Percentiles rank a stretch among this genome's conserved stretches.
Evolutionary conservation across 1,284 basidiomycete species (phyloP).

Genomic region (Rhizoctonia solani): DNA sequence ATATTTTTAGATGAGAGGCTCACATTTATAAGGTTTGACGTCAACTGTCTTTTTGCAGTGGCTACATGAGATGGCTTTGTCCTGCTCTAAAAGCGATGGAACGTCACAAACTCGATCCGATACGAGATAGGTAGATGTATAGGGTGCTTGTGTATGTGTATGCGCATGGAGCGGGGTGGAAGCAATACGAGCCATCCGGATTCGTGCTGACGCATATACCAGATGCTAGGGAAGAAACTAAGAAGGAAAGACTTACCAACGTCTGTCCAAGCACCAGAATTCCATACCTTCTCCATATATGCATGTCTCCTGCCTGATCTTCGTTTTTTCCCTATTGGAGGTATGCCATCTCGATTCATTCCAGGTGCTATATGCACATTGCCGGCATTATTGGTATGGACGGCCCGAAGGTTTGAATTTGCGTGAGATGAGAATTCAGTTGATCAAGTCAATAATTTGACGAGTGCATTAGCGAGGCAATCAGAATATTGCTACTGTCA

Average conservation of each 20-base stretch:
- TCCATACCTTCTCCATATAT: slow-evolving; percentile 84
- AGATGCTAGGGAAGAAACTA: background rate
- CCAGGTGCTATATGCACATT: background rate
- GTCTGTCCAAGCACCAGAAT: slow-evolving; percentile 74
- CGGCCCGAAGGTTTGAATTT: background rate
- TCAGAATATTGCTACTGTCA: background rate
- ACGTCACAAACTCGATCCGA: background rate
- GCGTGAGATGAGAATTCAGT: background rate
- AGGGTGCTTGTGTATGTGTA: background rate
- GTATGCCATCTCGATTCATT: slow-evolving; percentile 9
- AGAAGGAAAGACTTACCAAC: slow-evolving; percentile 65
- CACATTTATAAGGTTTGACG: slow-evolving; percentile 77
- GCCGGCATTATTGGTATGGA: background rate
- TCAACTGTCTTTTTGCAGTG: slow-evolving; percentile 69
- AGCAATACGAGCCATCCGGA: background rate
- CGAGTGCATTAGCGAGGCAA: too few species aligned
- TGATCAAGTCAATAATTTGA: too few species aligned
- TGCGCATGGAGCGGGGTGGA: background rate
- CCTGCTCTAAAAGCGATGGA: slow-evolving; percentile 60
- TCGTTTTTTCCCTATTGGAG: slow-evolving; percentile 19
- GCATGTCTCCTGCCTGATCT: slow-evolving; percentile 64
- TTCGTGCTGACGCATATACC: background rate
- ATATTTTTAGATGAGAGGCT: slow-evolving; percentile 22
- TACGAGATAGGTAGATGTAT: background rate
- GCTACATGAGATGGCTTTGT: slow-evolving; percentile 72